phyloP scores from a whole-genome alignment of 345 rosid species.

The Syzygium oleosum region DNA sequence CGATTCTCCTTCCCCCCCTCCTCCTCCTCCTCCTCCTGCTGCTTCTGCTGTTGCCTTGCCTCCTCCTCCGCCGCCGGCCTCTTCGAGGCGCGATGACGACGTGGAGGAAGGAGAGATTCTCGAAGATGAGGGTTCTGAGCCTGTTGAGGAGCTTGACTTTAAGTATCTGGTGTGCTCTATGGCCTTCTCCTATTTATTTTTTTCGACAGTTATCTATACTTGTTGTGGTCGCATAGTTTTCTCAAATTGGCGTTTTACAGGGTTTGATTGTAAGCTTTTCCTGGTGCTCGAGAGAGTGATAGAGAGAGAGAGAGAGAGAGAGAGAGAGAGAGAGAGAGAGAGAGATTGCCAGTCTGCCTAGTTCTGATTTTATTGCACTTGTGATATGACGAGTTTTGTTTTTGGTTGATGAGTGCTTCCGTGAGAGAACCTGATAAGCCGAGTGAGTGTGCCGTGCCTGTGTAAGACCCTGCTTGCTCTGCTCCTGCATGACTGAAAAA shows the following conservation, averaged over 20 bases:
- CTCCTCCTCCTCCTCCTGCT: conserved; percentile 3
- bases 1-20: conserved; percentile 13
- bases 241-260: not conserved
- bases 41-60: not conserved
- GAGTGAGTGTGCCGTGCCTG: conserved; percentile 30
- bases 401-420: conserved; percentile 21
- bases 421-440: conserved; percentile 32
- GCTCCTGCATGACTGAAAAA: conserved; percentile 36
- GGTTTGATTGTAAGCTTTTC: not conserved
- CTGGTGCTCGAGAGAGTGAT: not conserved
- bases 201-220: not conserved
- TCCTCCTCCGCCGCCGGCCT: not conserved
- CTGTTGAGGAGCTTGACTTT: not conserved
- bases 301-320: not conserved
- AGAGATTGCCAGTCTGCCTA: not conserved
- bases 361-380: not conserved
- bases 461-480: conserved; percentile 53
- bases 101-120: conserved; percentile 99
- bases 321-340: not conserved
- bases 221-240: not conserved
- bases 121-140: conserved; percentile 40
- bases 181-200: not conserved
- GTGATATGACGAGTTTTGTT: not conserved
- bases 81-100: conserved; percentile 43
- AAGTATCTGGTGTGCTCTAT: conserved; percentile 63